Base-by-base conservation (phyloP, 2,329 filamentous ascomycete species). In the Fusarium oxysporum region DNA sequence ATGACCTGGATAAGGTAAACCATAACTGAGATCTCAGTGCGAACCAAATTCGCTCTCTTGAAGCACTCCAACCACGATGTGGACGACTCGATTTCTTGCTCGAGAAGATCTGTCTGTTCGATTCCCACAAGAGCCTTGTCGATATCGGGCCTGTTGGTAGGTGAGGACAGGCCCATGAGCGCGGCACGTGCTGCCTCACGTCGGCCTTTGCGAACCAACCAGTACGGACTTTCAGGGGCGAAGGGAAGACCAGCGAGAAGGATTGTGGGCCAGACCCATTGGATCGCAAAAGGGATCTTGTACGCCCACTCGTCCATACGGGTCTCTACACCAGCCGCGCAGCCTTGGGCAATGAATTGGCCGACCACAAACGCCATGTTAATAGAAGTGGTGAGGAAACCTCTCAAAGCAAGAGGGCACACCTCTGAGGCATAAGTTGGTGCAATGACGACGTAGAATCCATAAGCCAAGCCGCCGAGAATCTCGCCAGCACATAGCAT, bases 121-220 rank as follows among this genome's bases (percentile, higher is more conserved):
- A 97, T 96, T 91, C 95, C 95, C 62, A 82, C 77, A 68, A 85
- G 80, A 56, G 82, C 78, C 32, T 80, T 79, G 8, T 72, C 32
- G 45, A 65, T 64, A 79, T 76, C 40, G 48, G 90, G 67, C 91
- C 89, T 61, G 7, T 63, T 65, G 5, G 60, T 58, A 54, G 88
- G 83, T 0, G 80, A 77, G 11, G 53, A 55, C 2, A 82, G 76
- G 5, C 80, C 69, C 14, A 66, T 16, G 11, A 82, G 65, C 1
- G 79, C 77, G 16, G 44, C 54, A 35, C 76, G 72, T 6, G 80
- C 80, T 4, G 78, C 73, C 7, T 79, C 70, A 7, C 77, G 61
- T 11, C 79, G 77, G 9, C 71, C 76, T 33, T 75, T 63, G 5
- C 77, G 77, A 8, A 77, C 77, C 6, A 80, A 71, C 76, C 77